These are phyloP conservation scores for Kwoniella sp. DNA, from an alignment of 768 basidiomycete species.

Conservation along the genomic window DNA sequence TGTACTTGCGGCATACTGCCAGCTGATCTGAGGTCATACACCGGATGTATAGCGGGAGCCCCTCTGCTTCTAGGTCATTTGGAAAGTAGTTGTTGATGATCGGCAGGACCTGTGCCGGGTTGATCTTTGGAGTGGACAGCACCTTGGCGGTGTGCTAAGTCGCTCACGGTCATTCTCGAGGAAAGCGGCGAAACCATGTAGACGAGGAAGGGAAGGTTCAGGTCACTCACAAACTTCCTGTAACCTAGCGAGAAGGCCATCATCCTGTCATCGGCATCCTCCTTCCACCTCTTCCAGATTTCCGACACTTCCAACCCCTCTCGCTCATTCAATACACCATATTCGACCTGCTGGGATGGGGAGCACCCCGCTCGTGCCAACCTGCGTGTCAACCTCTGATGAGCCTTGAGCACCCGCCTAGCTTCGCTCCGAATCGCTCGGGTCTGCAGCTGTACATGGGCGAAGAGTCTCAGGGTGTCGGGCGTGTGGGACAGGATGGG, in stretches of 20 bases:
- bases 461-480: conserved; percentile 19
- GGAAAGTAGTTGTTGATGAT: conserved; percentile 29
- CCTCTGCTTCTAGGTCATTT: neutral
- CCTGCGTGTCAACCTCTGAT: conserved; percentile 2
- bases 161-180: neutral
- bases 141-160: conserved; percentile 20
- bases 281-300: neutral
- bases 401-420: neutral
- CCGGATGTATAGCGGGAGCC: conserved; percentile 13
- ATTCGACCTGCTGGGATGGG: neutral
- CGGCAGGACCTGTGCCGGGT: neutral
- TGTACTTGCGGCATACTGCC: neutral
- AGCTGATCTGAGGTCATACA: conserved; percentile 9
- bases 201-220: too few relatives aligned
- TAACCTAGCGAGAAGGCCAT: conserved; percentile 21
- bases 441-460: conserved; percentile 23
- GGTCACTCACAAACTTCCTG: conserved; percentile 17
- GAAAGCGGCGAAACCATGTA: neutral
- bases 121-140: conserved; percentile 6
- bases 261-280: conserved; percentile 11
- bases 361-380: neutral
- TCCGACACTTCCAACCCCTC: conserved; percentile 11
- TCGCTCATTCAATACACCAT: conserved; percentile 9
- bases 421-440: conserved; percentile 12
- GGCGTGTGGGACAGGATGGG: conserved; percentile 8